Conservation (phyloP, 169 alveolate species). For the Amoebophrya sp. region DNA sequence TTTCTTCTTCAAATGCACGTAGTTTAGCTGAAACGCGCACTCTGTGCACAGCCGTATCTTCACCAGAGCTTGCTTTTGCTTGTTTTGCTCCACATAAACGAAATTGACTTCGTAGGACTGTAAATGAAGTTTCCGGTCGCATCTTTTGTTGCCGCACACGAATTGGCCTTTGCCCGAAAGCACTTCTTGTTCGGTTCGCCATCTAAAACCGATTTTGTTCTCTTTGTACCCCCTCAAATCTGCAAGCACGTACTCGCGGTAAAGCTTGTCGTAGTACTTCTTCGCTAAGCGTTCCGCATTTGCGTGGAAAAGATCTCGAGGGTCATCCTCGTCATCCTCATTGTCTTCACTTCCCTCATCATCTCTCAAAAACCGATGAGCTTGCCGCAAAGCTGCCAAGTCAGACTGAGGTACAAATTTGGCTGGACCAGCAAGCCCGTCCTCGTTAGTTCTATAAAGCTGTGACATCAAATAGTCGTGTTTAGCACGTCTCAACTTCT, state of each 20-base stretch:
- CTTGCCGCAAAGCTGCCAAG: too few species aligned
- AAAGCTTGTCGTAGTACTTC: constrained; percentile 25
- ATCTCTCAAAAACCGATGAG: too few species aligned
- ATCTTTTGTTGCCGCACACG: constrained; percentile 7
- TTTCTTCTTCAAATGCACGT: background rate
- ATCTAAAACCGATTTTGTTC: constrained; percentile 22
- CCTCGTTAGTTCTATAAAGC: too few species aligned
- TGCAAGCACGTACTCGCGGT: background rate
- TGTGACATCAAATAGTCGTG: too few species aligned
- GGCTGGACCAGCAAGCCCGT: too few species aligned
- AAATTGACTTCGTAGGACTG: constrained; percentile 1
- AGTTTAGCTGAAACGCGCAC: background rate
- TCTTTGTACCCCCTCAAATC: background rate
- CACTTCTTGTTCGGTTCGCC: constrained; percentile 29
- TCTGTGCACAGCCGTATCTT: background rate
- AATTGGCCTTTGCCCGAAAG: constrained; percentile 15
- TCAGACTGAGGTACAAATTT: too few species aligned
- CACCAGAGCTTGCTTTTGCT: constrained; percentile 22
- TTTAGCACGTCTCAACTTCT: too few species aligned
- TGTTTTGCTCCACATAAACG: background rate
- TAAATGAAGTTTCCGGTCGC: background rate
- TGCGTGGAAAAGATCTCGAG: too few species aligned
- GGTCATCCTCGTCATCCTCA: too few species aligned
- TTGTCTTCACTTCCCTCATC: too few species aligned
- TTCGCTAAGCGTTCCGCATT: too few species aligned